Conservation (phyloP, 2,329 filamentous ascomycete species). For the Gremmenia infestans region DNA sequence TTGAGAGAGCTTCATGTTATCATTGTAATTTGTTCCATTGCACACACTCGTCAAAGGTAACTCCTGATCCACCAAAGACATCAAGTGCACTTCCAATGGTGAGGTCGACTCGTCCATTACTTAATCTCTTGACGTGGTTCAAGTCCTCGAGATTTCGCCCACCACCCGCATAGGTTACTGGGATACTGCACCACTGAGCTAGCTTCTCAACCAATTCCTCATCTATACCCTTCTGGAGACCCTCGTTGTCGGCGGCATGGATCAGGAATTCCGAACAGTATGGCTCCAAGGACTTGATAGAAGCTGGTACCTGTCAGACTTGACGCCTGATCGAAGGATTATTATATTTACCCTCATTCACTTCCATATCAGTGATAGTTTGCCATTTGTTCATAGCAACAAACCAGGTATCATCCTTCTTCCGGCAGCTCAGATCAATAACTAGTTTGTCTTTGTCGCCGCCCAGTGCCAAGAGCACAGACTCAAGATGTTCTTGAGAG, state of each 20-base stretch:
- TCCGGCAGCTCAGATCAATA: slow-evolving; percentile 88
- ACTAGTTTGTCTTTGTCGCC: slow-evolving; percentile 78
- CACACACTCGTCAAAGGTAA: slow-evolving; percentile 85
- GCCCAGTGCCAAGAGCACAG: slow-evolving; percentile 66
- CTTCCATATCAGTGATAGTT: slow-evolving; percentile 92
- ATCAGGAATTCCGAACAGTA: slow-evolving; percentile 97
- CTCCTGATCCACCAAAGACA: slow-evolving; percentile 85
- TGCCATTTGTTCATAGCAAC: slow-evolving; percentile 99
- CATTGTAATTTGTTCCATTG: slow-evolving; percentile 67
- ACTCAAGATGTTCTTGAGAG: slow-evolving; percentile 68
- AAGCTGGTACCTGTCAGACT: slow-evolving; percentile 49
- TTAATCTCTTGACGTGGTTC: slow-evolving; percentile 73
- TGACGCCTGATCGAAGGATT: neutral
- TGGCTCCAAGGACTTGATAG: slow-evolving; percentile 74
- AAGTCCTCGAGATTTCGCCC: slow-evolving; percentile 77
- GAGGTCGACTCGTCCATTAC: slow-evolving; percentile 77
- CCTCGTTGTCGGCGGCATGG: slow-evolving; percentile 95
- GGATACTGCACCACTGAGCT: slow-evolving; percentile 82
- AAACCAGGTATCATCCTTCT: slow-evolving; percentile 71
- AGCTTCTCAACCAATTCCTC: slow-evolving; percentile 73
- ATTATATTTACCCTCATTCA: slow-evolving; percentile 64
- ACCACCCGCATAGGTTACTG: slow-evolving; percentile 95
- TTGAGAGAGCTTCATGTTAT: neutral
- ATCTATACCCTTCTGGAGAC: slow-evolving; percentile 86
- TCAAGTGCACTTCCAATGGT: slow-evolving; percentile 96